These are phyloP conservation scores for Ormosia emarginata DNA, from an alignment of 306 rosid genomes.

Conservation along the genomic window DNA sequence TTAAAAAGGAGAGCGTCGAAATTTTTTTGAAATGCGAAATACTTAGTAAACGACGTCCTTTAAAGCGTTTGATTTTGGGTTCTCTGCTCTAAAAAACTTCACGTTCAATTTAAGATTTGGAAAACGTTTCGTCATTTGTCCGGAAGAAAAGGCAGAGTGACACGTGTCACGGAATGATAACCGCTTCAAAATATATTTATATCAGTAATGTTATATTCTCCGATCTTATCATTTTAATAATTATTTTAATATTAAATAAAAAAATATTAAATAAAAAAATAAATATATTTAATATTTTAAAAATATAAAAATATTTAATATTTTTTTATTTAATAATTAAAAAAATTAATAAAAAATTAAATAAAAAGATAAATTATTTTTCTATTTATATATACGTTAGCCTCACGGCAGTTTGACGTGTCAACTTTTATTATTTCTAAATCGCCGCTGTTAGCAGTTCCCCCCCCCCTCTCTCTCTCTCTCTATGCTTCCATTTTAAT, in stretches of 20 bases:
- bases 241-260: no score
- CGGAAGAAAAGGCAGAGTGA: constrained; percentile 3
- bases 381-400: constrained; percentile 47
- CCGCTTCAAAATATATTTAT: neutral
- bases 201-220: no score
- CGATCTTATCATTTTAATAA: no score
- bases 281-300: no score
- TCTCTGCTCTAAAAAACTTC: constrained; percentile 29
- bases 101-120: constrained; percentile 39
- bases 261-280: no score
- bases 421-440: constrained; percentile 47
- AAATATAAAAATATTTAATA: no score
- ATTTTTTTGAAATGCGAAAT: neutral
- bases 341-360: no score
- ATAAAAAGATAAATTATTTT: no score
- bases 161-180: constrained; percentile 38
- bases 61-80: no score
- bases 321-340: no score
- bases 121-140: constrained; percentile 31
- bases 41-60: constrained; percentile 39
- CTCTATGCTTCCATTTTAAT: constrained; percentile 11
- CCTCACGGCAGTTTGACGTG: constrained; percentile 54
- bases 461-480: constrained; percentile 22
- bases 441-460: constrained; percentile 43
- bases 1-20: neutral